These are phyloP conservation scores for Suillus sp. DNA, from an alignment of 768 basidiomycete species.

Conservation along the genomic window DNA sequence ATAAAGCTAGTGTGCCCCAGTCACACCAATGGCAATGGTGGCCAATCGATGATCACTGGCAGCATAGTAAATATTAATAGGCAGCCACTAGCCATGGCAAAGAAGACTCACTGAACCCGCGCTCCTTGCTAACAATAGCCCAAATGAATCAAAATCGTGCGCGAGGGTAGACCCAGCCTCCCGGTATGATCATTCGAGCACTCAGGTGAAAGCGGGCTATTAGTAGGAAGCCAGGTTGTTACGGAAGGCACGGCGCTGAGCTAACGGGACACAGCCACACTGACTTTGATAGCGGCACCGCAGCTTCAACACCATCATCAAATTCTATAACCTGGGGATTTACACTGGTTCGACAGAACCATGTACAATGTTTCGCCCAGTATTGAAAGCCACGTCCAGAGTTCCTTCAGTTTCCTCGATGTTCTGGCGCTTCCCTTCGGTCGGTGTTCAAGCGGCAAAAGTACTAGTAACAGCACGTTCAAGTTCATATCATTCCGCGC, in stretches of 20 bases:
- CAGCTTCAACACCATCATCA: slow-evolving; percentile 1
- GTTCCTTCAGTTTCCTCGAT: slow-evolving; percentile 7
- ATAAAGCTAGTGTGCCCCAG: not conserved
- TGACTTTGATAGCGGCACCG: slow-evolving; percentile 8
- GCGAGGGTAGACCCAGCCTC: not conserved
- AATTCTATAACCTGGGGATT: not conserved
- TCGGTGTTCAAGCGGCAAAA: slow-evolving; percentile 2
- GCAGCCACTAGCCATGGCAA: not conserved
- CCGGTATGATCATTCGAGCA: not conserved
- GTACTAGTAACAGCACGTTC: not conserved
- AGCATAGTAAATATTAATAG: not conserved
- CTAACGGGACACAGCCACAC: too few species aligned
- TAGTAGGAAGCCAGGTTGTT: not conserved
- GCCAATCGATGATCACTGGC: not conserved
- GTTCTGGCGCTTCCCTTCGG: not conserved
- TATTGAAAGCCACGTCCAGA: slow-evolving; percentile 14
- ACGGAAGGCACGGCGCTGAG: not conserved
- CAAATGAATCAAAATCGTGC: not conserved
- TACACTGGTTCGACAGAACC: slow-evolving; percentile 15
- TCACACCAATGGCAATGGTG: not conserved
- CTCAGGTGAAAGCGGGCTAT: not conserved
- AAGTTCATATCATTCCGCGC: slow-evolving; percentile 5
- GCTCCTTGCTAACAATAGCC: not conserved
- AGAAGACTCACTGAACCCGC: not conserved
- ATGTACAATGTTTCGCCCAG: slow-evolving; percentile 60